These are phyloP conservation scores for Termitomyces heimii DNA, from an alignment of 768 basidiomycete species.

Conservation along the genomic window DNA sequence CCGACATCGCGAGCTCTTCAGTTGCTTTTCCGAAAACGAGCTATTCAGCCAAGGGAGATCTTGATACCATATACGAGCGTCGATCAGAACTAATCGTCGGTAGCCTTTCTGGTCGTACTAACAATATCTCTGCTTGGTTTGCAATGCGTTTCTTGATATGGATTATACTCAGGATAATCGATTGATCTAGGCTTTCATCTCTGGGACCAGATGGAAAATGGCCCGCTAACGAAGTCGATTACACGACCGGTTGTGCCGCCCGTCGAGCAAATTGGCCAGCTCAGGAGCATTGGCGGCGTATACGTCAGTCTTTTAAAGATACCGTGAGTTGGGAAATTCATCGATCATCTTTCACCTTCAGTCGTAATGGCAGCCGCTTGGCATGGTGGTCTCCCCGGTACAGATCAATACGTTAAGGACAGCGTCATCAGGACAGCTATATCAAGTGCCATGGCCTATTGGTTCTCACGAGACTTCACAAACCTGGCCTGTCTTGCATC, in stretches of 20 bases:
- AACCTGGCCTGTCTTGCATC: conserved; percentile 47
- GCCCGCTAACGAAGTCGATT: conserved; percentile 52
- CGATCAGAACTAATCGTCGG: conserved; percentile 39
- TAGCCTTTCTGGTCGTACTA: conserved; percentile 21
- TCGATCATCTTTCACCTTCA: conserved; percentile 15
- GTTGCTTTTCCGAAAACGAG: conserved; percentile 4
- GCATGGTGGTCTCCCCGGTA: conserved; percentile 43
- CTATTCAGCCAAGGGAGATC: conserved; percentile 19
- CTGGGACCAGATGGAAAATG: conserved; percentile 47
- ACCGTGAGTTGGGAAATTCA: not conserved
- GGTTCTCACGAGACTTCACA: conserved; percentile 57
- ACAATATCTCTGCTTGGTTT: conserved; percentile 12
- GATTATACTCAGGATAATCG: not conserved
- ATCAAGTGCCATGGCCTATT: conserved; percentile 49
- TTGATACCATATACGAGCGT: conserved; percentile 26
- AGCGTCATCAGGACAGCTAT: conserved; percentile 32
- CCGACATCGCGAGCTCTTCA: not conserved
- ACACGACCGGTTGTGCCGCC: conserved; percentile 56
- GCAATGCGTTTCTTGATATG: not conserved
- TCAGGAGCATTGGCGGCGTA: conserved; percentile 48
- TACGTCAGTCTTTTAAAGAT: conserved; percentile 27
- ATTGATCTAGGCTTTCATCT: conserved; percentile 33
- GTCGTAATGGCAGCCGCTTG: conserved; percentile 52
- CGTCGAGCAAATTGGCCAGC: conserved; percentile 69
- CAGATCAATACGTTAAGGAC: conserved; percentile 36